These are phyloP conservation scores for Mrakia hoshinonis DNA, from an alignment of 768 basidiomycete species.

Conservation along the genomic window DNA sequence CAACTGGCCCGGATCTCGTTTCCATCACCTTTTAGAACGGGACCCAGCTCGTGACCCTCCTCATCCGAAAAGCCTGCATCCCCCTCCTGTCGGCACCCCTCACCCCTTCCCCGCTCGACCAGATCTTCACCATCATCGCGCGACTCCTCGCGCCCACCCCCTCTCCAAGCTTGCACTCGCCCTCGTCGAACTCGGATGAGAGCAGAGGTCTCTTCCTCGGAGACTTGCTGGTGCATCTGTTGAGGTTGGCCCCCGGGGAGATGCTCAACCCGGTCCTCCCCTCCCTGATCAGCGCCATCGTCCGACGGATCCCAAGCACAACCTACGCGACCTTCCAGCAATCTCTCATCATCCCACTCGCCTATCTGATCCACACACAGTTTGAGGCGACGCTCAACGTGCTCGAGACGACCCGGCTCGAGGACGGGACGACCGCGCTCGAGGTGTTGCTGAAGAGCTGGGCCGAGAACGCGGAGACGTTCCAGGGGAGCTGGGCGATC, in stretches of 20 bases:
- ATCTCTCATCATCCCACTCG: conserved; percentile 87
- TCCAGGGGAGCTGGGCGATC: conserved; percentile 90
- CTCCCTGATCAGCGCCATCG: conserved; percentile 74
- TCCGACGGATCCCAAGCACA: conserved; percentile 67
- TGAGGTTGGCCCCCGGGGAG: conserved; percentile 72
- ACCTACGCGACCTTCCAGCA: conserved; percentile 87
- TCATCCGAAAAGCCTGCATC: conserved; percentile 84
- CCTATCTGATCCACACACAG: conserved; percentile 83
- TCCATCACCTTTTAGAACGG: conserved; percentile 60
- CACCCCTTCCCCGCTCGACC: conserved; percentile 63
- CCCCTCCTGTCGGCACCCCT: conserved; percentile 59
- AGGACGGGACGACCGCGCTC: conserved; percentile 46
- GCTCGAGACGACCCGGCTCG: conserved; percentile 54
- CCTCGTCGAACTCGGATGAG: no score
- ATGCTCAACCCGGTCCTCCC: conserved; percentile 75
- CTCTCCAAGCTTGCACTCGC: no score
- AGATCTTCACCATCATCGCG: conserved; percentile 66
- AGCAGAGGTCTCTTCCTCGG: conserved; percentile 88
- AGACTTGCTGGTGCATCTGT: conserved; percentile 85
- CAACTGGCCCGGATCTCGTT: no score
- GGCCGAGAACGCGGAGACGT: conserved; percentile 89
- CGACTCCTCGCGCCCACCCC: conserved; percentile 61
- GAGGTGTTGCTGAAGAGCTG: conserved; percentile 82
- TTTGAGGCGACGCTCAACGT: conserved; percentile 67
- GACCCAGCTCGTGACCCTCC: conserved; percentile 65